These are phyloP conservation scores for Gastrolobium bilobum DNA, from an alignment of 306 rosid species.

Conservation along the genomic window DNA sequence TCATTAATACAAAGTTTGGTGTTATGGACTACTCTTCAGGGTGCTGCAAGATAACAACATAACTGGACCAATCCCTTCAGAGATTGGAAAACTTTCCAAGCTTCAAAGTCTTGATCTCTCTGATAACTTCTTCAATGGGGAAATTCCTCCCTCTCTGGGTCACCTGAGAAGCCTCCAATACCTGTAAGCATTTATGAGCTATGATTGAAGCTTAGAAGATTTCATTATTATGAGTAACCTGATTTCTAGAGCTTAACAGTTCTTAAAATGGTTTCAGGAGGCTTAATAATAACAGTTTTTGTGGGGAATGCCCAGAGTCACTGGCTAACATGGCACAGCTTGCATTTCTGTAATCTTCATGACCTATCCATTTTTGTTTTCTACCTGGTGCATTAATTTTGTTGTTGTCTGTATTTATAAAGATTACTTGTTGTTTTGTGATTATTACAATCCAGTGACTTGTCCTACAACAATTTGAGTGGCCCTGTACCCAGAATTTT, in stretches of 20 bases:
- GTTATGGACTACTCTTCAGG: constrained; percentile 58
- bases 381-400: constrained; percentile 14
- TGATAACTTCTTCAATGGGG: constrained; percentile 74
- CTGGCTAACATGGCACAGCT: constrained; percentile 90
- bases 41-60: constrained; percentile 91
- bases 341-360: constrained; percentile 78
- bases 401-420: constrained; percentile 9
- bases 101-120: constrained; percentile 93
- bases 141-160: constrained; percentile 75
- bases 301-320: constrained; percentile 74
- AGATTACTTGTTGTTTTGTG: constrained; percentile 33
- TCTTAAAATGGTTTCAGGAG: constrained; percentile 69
- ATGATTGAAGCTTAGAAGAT: constrained; percentile 15
- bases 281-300: constrained; percentile 89
- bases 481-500: constrained; percentile 82
- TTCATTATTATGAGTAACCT: background rate
- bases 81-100: constrained; percentile 79
- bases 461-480: constrained; percentile 88
- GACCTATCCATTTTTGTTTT: constrained; percentile 19
- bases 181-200: constrained; percentile 68
- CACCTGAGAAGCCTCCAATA: constrained; percentile 80
- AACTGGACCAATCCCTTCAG: constrained; percentile 80
- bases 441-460: constrained; percentile 66
- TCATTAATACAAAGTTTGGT: background rate
- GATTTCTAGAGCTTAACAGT: constrained; percentile 41